Evolutionary conservation across 2,329 filamentous ascomycete genomes (phyloP), one percentile per base, ranked within the genome.

Genomic region (Colletotrichum scovillei): DNA sequence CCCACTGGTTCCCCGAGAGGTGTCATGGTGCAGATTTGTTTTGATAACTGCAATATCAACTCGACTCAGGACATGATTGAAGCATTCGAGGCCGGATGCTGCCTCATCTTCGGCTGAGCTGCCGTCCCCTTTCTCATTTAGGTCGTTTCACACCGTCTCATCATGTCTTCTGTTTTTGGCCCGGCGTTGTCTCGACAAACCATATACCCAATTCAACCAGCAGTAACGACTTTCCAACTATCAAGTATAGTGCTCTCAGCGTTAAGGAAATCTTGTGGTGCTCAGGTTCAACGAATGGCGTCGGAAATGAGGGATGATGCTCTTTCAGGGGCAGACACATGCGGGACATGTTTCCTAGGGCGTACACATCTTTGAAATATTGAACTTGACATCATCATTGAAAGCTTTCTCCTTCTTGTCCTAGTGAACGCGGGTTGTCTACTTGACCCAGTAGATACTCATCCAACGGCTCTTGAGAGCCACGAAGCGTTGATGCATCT

Each of bases 21-120:
- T 5, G 81, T 85, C 26, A 72, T 85, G 11, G 75, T 83, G 58
- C 77, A 79, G 28, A 77, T 85, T 11, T 81, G 79, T 32, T 35
- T 77, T 0, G 83, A 84, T 58, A 78, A 77, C 6, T 67, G 75
- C 6, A 81, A 84, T 57, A 12, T 5, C 4, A 35, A 35, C 38
- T 42, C 14, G 16, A 42, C 38, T 30, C 8, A 8, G 30, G 30
- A 30, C 2, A 30, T 30, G 30, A 30, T 30, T 30, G 30, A 30
- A 30, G 30, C 2, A 8, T 30, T 30, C 8, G 30, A 30, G 30
- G 30, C 30, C 8, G 8, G 30, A 30, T 30, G 30, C 0, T 62
- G 32, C 22, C 16, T 30, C 8, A n/a, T 64, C 12, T 14, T 7
- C 38, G 16, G 35, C 35, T 8, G 24, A 24, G 32, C 57, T 4